Evolutionary conservation across 331 rosid genomes (phyloP), one percentile per base, ranked within the genome.

Genomic region (Cydonia oblonga): DNA sequence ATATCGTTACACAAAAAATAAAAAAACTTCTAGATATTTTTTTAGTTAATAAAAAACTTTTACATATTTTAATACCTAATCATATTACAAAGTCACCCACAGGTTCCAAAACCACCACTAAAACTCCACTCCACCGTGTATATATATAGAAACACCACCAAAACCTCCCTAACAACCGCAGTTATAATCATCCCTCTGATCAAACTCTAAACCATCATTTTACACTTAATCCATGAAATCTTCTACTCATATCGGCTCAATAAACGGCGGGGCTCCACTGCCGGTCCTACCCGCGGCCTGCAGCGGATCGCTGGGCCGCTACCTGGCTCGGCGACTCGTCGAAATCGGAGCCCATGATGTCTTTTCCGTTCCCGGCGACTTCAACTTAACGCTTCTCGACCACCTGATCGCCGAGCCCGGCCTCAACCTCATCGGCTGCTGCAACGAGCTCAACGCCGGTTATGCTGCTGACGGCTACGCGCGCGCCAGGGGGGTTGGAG

Each of bases 391-490:
- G 14, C 98, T 92, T 22, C 84, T 92, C 18, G 98, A 92, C 5
- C 49, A 40, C 49, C 49, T 40, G 49, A 1, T 40, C 16, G 49
- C 49, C 49, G 49, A 40, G 49, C 77, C 96, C 1, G 60, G 40
- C 66, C 93, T 92, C 81, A 86, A 88, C 81, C 68, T 87, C 68
- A 13, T 92, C 72, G 96, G 98, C 64, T 92, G 98, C 87, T 92
- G 98, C 77, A 92, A 90, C 81, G 98, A 90, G 76, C 96, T 90
- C 84, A 92, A 88, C 80, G 96, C 96, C 3, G 98, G 96, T 19
- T 92, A 90, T 60, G 98, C 97, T 0, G 98, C 96, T 51, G 98
- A 92, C 13, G 96, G 96, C 72, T 92, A 88, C 79, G 96, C 96
- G 2, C 90, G 98, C 23, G 86, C 90, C 72, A 81, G 76, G 53